Conservation (phyloP, 768 basidiomycete genomes). For the Mycena galopus region DNA sequence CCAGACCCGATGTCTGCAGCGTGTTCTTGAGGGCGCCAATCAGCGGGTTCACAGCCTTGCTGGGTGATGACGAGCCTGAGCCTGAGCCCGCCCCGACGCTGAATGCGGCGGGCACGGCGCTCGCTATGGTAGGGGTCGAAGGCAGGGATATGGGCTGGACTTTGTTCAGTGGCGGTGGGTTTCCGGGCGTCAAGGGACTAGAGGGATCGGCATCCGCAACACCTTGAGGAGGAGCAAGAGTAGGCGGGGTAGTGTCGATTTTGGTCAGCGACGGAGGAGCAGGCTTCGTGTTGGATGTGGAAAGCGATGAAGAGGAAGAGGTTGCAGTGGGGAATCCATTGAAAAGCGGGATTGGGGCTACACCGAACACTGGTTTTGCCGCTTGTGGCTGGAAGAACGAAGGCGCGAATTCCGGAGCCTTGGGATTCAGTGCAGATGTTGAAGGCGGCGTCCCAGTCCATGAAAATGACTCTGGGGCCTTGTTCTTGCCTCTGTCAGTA, state of each 20-base stretch:
- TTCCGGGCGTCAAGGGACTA: slow-evolving; percentile 42
- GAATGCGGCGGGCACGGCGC: background rate
- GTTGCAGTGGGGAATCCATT: slow-evolving; percentile 34
- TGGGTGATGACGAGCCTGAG: background rate
- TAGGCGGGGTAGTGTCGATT: slow-evolving; percentile 47
- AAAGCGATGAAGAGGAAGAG: slow-evolving; percentile 34
- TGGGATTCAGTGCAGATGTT: slow-evolving; percentile 27
- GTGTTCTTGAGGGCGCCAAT: slow-evolving; percentile 50
- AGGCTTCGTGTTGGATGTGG: slow-evolving; percentile 42
- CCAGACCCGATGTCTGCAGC: slow-evolving; percentile 40
- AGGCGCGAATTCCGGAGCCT: slow-evolving; percentile 30
- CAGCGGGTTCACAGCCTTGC: slow-evolving; percentile 44
- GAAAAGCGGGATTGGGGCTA: slow-evolving; percentile 33
- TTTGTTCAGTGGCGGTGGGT: slow-evolving; percentile 55
- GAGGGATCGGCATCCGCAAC: slow-evolving; percentile 14
- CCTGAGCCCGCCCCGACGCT: slow-evolving; percentile 3
- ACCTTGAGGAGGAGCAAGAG: background rate
- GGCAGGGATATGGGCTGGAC: slow-evolving; percentile 62
- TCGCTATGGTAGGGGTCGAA: slow-evolving; percentile 54
- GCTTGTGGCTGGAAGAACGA: slow-evolving; percentile 25
- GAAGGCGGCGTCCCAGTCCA: slow-evolving; percentile 9
- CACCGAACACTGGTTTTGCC: slow-evolving; percentile 35
- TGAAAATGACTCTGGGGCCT: slow-evolving; percentile 11
- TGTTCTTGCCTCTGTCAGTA: slow-evolving; percentile 31
- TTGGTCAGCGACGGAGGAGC: slow-evolving; percentile 45